A percentile compares a stretch with the other conserved stretches of the same genome.
These are phyloP conservation scores for Hypoxylon sp. DNA, from an alignment of 2,329 filamentous ascomycete genomes.

Conservation along the genomic window DNA sequence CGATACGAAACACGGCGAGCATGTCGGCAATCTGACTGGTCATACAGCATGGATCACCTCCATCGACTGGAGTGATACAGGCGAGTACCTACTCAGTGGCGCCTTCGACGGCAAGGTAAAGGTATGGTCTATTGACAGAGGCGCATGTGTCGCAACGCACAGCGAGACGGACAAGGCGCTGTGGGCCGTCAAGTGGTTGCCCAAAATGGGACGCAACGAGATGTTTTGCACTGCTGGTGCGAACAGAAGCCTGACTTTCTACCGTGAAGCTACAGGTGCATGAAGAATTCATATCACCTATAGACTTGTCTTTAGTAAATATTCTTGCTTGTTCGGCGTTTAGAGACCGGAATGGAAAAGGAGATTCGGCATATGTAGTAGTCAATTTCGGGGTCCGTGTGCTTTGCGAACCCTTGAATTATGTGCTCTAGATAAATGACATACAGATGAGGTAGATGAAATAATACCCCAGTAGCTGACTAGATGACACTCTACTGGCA, in stretches of 20 bases:
- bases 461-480: conserved; percentile 6
- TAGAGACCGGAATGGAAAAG: conserved; percentile 44
- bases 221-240: conserved; percentile 85
- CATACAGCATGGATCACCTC: conserved; percentile 91
- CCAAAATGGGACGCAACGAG: conserved; percentile 77
- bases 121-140: conserved; percentile 91
- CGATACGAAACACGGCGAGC: conserved; percentile 92
- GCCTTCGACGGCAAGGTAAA: conserved; percentile 95
- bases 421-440: conserved; percentile 3
- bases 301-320: neutral
- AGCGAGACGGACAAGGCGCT: conserved; percentile 89
- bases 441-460: conserved; percentile 13
- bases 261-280: conserved; percentile 83
- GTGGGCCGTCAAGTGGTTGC: conserved; percentile 89
- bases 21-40: conserved; percentile 81
- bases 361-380: conserved; percentile 29
- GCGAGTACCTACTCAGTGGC: conserved; percentile 90
- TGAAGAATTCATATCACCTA: conserved; percentile 16
- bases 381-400: conserved; percentile 15
- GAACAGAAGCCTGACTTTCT: conserved; percentile 83
- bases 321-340: conserved; percentile 47
- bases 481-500: neutral
- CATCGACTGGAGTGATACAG: conserved; percentile 92
- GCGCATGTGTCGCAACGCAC: conserved; percentile 90
- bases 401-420: conserved; percentile 3